Percentiles rank a stretch among this genome's conserved stretches.
Conservation (phyloP, 495 filamentous ascomycete genomes). For the Neohortaea acidophila region DNA sequence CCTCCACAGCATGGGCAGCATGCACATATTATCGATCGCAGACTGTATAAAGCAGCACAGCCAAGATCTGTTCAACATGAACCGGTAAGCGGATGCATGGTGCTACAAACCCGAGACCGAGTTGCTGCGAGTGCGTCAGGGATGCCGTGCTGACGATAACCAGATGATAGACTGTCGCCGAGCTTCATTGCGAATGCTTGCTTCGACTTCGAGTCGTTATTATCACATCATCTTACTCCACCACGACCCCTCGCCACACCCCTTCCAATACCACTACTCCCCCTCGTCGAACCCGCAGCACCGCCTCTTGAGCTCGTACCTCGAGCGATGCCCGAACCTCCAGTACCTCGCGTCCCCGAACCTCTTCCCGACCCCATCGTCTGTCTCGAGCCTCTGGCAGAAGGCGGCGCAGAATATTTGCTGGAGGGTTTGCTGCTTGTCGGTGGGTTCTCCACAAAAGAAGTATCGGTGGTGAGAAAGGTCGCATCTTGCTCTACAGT, state of each 20-base stretch:
- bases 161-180: no score
- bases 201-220: no score
- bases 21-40: no score
- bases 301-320: constrained; percentile 3
- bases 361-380: constrained; percentile 4
- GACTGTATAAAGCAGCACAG: no score
- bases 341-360: background rate
- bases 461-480: constrained; percentile 92
- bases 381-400: constrained; percentile 6
- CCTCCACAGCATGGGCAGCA: no score
- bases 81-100: no score
- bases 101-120: no score
- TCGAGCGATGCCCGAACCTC: background rate
- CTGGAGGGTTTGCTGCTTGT: constrained; percentile 47
- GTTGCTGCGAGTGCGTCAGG: no score
- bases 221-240: background rate
- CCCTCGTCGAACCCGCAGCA: constrained; percentile 1
- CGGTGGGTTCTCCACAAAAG: constrained; percentile 79
- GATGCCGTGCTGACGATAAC: no score
- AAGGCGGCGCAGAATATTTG: constrained; percentile 13
- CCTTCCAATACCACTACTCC: constrained; percentile 9
- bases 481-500: constrained; percentile 56
- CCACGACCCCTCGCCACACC: background rate
- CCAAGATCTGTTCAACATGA: no score
- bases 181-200: no score